Conservation (phyloP, 306 rosid genomes). For the Leucaena leucocephala region DNA sequence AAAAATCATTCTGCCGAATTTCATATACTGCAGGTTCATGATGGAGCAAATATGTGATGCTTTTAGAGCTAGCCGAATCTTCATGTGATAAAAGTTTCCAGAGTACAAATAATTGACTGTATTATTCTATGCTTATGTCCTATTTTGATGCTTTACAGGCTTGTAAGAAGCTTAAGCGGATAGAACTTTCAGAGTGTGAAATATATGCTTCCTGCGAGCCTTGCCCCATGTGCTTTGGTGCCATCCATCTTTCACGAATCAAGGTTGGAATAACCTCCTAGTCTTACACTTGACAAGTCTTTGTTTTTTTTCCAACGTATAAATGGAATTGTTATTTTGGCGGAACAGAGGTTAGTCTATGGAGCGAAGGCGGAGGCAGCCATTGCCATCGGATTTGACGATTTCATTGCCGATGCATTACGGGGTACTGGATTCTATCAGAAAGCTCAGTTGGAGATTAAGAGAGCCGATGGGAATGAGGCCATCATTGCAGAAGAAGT, state of each 20-base stretch:
- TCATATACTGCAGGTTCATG: background rate
- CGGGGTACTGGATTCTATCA: conserved; percentile 88
- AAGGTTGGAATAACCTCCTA: conserved; percentile 56
- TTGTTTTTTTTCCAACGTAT: background rate
- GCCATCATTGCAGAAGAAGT: conserved; percentile 92
- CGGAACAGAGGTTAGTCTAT: conserved; percentile 82
- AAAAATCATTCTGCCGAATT: background rate
- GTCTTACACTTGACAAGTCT: background rate
- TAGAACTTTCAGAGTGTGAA: conserved; percentile 91
- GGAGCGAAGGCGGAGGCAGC: conserved; percentile 99
- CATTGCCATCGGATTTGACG: conserved; percentile 93
- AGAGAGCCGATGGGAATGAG: conserved; percentile 87
- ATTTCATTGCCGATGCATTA: conserved; percentile 88
- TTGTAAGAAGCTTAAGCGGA: conserved; percentile 77
- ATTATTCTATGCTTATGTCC: background rate
- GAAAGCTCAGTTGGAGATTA: conserved; percentile 87
- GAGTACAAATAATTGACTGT: background rate
- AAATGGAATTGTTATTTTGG: background rate
- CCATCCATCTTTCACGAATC: conserved; percentile 90
- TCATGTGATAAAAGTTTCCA: background rate
- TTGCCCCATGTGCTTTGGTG: conserved; percentile 99
- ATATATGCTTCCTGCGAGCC: conserved; percentile 97
- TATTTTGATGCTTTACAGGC: conserved; percentile 54
- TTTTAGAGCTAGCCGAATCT: background rate
- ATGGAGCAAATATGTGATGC: conserved; percentile 2